Evolutionary conservation across 345 rosid genomes (phyloP), one percentile per base, ranked within the genome.

Genomic region (Theobroma cacao): DNA sequence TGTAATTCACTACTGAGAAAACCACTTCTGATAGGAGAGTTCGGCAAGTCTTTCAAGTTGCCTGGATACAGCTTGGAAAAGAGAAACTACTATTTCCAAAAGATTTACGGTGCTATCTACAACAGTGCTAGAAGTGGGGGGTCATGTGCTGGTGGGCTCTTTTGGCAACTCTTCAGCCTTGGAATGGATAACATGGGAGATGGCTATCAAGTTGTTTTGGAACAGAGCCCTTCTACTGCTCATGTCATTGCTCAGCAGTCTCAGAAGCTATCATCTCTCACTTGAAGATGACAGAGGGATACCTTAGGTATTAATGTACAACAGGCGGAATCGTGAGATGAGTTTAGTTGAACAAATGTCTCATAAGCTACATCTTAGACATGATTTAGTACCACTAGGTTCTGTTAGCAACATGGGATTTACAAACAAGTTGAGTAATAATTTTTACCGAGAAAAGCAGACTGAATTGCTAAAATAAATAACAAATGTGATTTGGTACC

Each of bases 151-250:
- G 94, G 97, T 52, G 98, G 94, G 28, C 73, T 92, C 0, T 91
- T 91, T 69, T 90, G 97, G 97, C 96, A 92, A 59, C 86, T 91
- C 20, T 43, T 90, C 82, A 81, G 84, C 63, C 80, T 65, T 41
- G 90, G 85, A 65, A 88, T 89, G 81, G 87, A 82, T 36, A 47
- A 33, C 5, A 34, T 81, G 60, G 85, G 78, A 17, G 97, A 92
- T 79, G 98, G 93, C 7, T 91, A 91, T 75, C 84, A 90, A 73
- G 87, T 94, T 41, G 69, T 90, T 40, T 75, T 91, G 71, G 82
- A 86, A 67, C 80, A 87, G n/a, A 82, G 79, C 75, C 89, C 91
- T 56, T 89, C 94, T 0, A 92, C 94, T 45, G 88, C 94, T 33
- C 74, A 11, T 22, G 22, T 91, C 77, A 89, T 92, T 47, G 81